Evolutionary conservation across 768 basidiomycete species (phyloP).

Genomic region (Candolleomyces efflorescens): DNA sequence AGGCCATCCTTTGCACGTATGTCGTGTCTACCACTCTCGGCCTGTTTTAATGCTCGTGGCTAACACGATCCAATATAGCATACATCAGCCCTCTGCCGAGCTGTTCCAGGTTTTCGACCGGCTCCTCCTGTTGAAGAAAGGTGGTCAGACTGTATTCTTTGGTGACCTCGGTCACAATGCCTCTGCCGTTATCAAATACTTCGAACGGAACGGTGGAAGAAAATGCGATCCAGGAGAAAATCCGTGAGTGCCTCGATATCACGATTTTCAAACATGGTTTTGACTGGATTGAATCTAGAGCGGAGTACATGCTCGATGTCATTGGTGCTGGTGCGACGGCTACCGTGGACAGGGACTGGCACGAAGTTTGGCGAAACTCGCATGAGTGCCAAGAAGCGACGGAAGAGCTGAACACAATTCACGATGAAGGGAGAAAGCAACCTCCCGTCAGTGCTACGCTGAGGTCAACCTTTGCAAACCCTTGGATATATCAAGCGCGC

Average conservation of each 20-base stretch:
- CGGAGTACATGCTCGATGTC: slow-evolving; percentile 63
- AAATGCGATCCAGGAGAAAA: slow-evolving; percentile 66
- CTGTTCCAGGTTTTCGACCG: slow-evolving; percentile 80
- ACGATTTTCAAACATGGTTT: slow-evolving; percentile 8
- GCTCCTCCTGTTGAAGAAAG: slow-evolving; percentile 69
- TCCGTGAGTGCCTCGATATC: slow-evolving; percentile 43
- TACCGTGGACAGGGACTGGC: slow-evolving; percentile 51
- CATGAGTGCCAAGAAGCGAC: slow-evolving; percentile 28
- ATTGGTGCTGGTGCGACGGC: slow-evolving; percentile 73
- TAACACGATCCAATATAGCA: too few species aligned
- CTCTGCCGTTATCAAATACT: slow-evolving; percentile 65
- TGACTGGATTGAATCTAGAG: slow-evolving; percentile 36
- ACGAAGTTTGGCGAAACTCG: slow-evolving; percentile 42
- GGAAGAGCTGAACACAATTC: slow-evolving; percentile 42
- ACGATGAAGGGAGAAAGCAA: slow-evolving; percentile 44
- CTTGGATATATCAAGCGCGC: slow-evolving; percentile 46
- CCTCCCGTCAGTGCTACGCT: slow-evolving; percentile 34
- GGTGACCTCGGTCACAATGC: slow-evolving; percentile 67
- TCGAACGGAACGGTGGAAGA: slow-evolving; percentile 64
- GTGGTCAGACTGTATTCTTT: slow-evolving; percentile 74
- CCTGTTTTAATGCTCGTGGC: not conserved
- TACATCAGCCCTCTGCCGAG: slow-evolving; percentile 67
- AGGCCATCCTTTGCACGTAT: slow-evolving; percentile 87
- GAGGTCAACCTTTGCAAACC: slow-evolving; percentile 44
- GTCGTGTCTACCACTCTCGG: slow-evolving; percentile 16